Evolutionary conservation across 331 rosid species (phyloP).

Genomic region (Ulmus americana): DNA sequence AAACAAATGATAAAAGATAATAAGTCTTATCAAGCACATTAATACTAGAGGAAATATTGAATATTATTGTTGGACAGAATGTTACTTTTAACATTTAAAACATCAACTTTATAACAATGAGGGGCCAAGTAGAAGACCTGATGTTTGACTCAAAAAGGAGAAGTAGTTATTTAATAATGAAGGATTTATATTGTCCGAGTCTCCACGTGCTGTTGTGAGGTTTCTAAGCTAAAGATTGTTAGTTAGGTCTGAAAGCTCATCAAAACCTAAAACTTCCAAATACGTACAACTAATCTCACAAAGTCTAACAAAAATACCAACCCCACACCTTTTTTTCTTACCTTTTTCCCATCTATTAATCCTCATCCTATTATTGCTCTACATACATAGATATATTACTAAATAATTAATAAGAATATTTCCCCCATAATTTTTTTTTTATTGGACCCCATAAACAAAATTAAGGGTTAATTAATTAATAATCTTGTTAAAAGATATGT

Average conservation of each 20-base stretch:
- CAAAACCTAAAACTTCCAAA: constrained; percentile 48
- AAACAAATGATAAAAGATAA: no score
- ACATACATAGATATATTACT: no score
- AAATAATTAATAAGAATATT: no score
- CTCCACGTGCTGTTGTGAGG: constrained; percentile 56
- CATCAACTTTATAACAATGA: neutral
- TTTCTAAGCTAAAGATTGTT: constrained; percentile 51
- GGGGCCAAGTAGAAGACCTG: neutral
- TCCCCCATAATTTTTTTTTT: no score
- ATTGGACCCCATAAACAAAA: no score
- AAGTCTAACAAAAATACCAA: constrained; percentile 56
- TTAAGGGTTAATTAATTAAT: no score
- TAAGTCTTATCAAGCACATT: no score
- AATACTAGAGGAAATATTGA: no score
- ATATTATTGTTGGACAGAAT: no score
- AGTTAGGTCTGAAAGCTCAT: constrained; percentile 63
- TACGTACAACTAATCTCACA: constrained; percentile 27
- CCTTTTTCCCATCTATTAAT: no score
- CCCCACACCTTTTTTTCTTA: constrained; percentile 13
- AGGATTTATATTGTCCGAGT: constrained; percentile 12
- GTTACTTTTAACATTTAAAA: neutral
- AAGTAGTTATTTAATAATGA: neutral
- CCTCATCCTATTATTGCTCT: no score
- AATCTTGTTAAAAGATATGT: no score
- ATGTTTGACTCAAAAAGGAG: constrained; percentile 32